A percentile compares a stretch with the other conserved stretches of the same genome.
phyloP scores from a whole-genome alignment of 2,329 filamentous ascomycete species.

The Scytalidium sp. region DNA sequence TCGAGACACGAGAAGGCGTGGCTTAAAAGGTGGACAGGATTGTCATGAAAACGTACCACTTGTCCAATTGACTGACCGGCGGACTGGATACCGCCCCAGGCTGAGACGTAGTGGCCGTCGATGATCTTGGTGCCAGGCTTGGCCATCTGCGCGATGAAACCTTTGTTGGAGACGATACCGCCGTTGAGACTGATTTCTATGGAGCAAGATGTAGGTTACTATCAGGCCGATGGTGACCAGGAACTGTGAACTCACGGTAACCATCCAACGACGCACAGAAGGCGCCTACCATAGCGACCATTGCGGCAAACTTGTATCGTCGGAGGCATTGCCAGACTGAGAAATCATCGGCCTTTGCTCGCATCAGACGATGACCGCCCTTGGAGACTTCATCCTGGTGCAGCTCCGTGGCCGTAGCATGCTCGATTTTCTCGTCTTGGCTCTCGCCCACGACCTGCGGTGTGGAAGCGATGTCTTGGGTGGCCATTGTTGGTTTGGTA shows the following conservation, averaged over 20 bases:
- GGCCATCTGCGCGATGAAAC: constrained; percentile 15
- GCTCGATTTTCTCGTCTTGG: no score
- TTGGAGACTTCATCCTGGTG: no score
- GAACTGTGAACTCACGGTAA: constrained; percentile 31
- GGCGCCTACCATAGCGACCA: constrained; percentile 37
- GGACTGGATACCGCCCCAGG: constrained; percentile 17
- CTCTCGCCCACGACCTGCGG: no score
- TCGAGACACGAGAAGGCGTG: no score
- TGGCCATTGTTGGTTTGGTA: no score
- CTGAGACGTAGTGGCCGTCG: constrained; percentile 19
- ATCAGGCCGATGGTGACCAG: no score
- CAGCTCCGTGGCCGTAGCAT: no score
- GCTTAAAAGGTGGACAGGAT: neutral
- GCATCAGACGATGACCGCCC: constrained; percentile 26
- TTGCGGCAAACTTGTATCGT: constrained; percentile 31
- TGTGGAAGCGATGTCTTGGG: no score
- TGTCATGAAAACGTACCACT: constrained; percentile 25
- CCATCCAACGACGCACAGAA: constrained; percentile 40
- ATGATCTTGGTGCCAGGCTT: constrained; percentile 14
- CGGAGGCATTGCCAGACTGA: constrained; percentile 34
- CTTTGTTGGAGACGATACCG: constrained; percentile 17
- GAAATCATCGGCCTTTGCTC: constrained; percentile 34
- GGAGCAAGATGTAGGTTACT: neutral
- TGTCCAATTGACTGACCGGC: constrained; percentile 16
- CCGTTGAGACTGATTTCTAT: constrained; percentile 23